These are phyloP conservation scores for Nitzschia inconspicua DNA, from an alignment of 108 stramenopile genomes.

Conservation along the genomic window DNA sequence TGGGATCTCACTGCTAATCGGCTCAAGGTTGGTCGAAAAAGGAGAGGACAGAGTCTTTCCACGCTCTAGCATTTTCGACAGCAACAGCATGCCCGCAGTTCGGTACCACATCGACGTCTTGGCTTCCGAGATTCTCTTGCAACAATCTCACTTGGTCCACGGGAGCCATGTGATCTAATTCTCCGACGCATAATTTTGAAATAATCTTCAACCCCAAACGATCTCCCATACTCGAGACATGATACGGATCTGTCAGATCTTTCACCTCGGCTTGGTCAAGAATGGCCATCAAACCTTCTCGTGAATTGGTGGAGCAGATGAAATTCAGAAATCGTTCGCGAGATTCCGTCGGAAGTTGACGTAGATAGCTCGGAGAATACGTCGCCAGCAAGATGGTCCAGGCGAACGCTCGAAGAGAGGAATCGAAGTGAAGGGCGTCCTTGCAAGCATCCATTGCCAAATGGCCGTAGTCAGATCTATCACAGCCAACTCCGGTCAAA, in stretches of 20 bases:
- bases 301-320: constrained; percentile 23
- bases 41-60: constrained; percentile 41
- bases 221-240: constrained; percentile 42
- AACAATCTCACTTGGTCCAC: constrained; percentile 19
- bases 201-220: constrained; percentile 20
- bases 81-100: constrained; percentile 56
- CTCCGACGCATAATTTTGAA: constrained; percentile 41
- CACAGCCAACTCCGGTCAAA: constrained; percentile 56
- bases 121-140: constrained; percentile 17
- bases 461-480: constrained; percentile 41
- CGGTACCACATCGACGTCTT: constrained; percentile 20
- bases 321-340: constrained; percentile 19
- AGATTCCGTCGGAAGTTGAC: constrained; percentile 3
- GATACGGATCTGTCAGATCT: constrained; percentile 33
- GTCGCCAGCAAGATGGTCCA: constrained; percentile 57
- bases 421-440: constrained; percentile 32
- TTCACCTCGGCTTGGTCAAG: constrained; percentile 46
- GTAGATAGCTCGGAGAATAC: constrained; percentile 50
- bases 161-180: constrained; percentile 51
- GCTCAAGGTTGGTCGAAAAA: constrained; percentile 17
- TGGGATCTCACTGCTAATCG: background rate
- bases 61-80: constrained; percentile 39
- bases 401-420: constrained; percentile 47
- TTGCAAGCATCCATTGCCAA: constrained; percentile 42
- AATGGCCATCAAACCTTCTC: constrained; percentile 45